Conservation (phyloP, 257 asterid species). For the Paulownia fortunei region DNA sequence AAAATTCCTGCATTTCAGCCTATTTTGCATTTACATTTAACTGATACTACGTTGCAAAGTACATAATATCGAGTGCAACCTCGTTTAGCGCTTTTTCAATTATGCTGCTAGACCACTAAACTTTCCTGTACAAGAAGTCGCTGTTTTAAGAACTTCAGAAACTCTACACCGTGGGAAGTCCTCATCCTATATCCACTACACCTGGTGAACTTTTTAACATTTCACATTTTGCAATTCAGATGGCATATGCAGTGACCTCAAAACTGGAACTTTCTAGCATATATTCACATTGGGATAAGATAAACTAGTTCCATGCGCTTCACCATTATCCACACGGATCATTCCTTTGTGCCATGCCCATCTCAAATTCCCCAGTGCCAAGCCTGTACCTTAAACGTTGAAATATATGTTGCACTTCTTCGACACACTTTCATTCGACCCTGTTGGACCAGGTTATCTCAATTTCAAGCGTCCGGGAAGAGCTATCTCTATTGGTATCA, state of each 20-base stretch:
- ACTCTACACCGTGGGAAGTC: constrained; percentile 1
- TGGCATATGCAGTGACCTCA: constrained; percentile 20
- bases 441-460: constrained; percentile 80
- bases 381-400: constrained; percentile 20
- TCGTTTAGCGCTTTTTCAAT: constrained; percentile 31
- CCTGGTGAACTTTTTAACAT: constrained; percentile 23
- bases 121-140: constrained; percentile 49
- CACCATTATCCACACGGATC: constrained; percentile 25
- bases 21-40: constrained; percentile 35
- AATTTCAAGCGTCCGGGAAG: constrained; percentile 68
- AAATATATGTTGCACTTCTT: constrained; percentile 23
- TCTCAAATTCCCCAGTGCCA: constrained; percentile 15
- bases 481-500: constrained; percentile 53
- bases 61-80: constrained; percentile 35
- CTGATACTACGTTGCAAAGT: constrained; percentile 7
- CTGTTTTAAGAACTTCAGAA: constrained; percentile 24
- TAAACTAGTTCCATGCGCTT: constrained; percentile 5
- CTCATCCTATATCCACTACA: constrained; percentile 21
- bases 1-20: constrained; percentile 30
- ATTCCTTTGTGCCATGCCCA: neutral
- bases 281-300: constrained; percentile 28
- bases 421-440: constrained; percentile 42
- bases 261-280: constrained; percentile 17
- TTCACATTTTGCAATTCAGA: constrained; percentile 21
- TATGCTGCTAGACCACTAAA: constrained; percentile 34